Percentiles rank a stretch among this genome's conserved stretches.
phyloP scores from a whole-genome alignment of 2,329 filamentous ascomycete species.

The Paracoccidioides lutzii region DNA sequence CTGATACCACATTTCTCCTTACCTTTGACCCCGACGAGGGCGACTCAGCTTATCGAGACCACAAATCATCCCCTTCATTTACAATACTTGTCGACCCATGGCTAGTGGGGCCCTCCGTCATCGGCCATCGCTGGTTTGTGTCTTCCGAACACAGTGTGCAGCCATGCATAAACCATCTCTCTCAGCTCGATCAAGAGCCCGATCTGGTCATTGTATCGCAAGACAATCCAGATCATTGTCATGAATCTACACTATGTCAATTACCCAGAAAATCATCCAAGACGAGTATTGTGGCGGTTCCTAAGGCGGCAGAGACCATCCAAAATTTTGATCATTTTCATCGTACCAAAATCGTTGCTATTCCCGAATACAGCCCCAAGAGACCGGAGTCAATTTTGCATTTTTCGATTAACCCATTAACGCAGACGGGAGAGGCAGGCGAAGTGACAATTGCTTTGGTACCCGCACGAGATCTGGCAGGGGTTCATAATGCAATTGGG shows the following conservation, averaged over 20 bases:
- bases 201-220: slow-evolving; percentile 49
- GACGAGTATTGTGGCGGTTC: slow-evolving; percentile 54
- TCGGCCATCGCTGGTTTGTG: slow-evolving; percentile 50
- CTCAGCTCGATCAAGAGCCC: slow-evolving; percentile 38
- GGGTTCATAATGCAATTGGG: slow-evolving; percentile 53
- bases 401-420: slow-evolving; percentile 43
- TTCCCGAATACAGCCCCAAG: slow-evolving; percentile 32
- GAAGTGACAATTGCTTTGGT: slow-evolving; percentile 62
- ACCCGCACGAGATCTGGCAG: slow-evolving; percentile 44
- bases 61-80: slow-evolving; percentile 28
- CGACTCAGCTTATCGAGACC: not conserved
- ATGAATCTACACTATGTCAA: slow-evolving; percentile 54
- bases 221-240: slow-evolving; percentile 56
- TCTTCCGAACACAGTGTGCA: slow-evolving; percentile 43
- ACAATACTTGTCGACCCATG: slow-evolving; percentile 61
- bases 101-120: slow-evolving; percentile 48
- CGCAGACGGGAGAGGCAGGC: slow-evolving; percentile 42
- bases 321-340: slow-evolving; percentile 57
- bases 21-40: slow-evolving; percentile 16
- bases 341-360: slow-evolving; percentile 30
- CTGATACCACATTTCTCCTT: slow-evolving; percentile 23
- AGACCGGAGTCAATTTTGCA: slow-evolving; percentile 30
- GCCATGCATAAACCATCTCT: slow-evolving; percentile 46
- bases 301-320: slow-evolving; percentile 52
- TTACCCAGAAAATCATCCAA: slow-evolving; percentile 40